Evolutionary conservation across 2,329 filamentous ascomycete genomes (phyloP).

Genomic region (Lasiodiplodia gonubiensis): DNA sequence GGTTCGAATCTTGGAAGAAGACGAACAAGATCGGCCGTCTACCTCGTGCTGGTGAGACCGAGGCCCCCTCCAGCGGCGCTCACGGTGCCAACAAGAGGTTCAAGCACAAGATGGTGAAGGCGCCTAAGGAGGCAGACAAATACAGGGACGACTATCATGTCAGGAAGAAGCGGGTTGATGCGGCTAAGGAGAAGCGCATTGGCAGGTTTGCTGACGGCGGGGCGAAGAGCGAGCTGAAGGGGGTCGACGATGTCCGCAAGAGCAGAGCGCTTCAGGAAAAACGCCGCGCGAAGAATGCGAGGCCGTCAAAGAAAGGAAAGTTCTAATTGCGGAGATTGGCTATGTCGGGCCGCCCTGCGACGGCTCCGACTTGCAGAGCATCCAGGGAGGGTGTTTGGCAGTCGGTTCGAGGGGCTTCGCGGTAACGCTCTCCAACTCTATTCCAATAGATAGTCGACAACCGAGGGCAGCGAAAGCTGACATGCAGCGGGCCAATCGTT

Average conservation of each 20-base stretch:
- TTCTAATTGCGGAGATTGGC: slow-evolving; percentile 35
- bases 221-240: slow-evolving; percentile 77
- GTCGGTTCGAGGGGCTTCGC: neutral
- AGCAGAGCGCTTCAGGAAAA: slow-evolving; percentile 77
- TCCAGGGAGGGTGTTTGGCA: neutral
- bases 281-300: slow-evolving; percentile 84
- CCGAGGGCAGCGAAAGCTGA: neutral
- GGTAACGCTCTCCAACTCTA: neutral
- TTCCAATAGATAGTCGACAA: slow-evolving; percentile 16
- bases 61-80: slow-evolving; percentile 56
- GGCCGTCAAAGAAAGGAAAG: slow-evolving; percentile 70
- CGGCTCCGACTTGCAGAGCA: neutral
- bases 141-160: slow-evolving; percentile 88
- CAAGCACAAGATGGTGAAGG: slow-evolving; percentile 85
- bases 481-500: slow-evolving; percentile 1
- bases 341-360: neutral
- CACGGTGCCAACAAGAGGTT: slow-evolving; percentile 60
- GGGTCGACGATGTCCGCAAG: slow-evolving; percentile 83
- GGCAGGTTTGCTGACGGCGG: slow-evolving; percentile 77
- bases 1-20: slow-evolving; percentile 92
- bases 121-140: slow-evolving; percentile 92
- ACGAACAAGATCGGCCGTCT: slow-evolving; percentile 79
- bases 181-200: slow-evolving; percentile 82
- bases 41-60: slow-evolving; percentile 82
- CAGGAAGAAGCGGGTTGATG: slow-evolving; percentile 86